Conservation (phyloP, 2,329 filamentous ascomycete genomes). For the Fusarium anguioides region DNA sequence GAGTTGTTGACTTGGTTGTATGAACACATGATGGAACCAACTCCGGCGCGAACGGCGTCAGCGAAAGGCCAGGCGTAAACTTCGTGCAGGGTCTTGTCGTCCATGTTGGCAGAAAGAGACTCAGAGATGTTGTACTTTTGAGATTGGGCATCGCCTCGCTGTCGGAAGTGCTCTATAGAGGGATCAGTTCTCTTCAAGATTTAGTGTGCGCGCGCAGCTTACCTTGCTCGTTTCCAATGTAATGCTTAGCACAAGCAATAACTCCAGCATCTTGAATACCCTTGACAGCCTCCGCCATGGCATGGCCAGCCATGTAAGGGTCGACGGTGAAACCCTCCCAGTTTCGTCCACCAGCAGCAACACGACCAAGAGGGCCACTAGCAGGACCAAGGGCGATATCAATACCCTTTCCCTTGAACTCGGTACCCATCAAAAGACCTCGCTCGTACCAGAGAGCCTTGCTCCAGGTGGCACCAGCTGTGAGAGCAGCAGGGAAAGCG, state of each 20-base stretch:
- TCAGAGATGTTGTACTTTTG: slow-evolving; percentile 72
- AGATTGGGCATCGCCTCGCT: slow-evolving; percentile 64
- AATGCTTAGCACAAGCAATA: slow-evolving; percentile 86
- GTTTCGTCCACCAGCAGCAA: slow-evolving; percentile 62
- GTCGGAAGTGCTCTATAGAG: slow-evolving; percentile 74
- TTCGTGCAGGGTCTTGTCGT: slow-evolving; percentile 80
- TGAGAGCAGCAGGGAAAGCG: slow-evolving; percentile 82
- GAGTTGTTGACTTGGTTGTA: slow-evolving; percentile 86
- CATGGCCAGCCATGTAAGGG: slow-evolving; percentile 78
- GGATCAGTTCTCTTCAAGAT: not conserved
- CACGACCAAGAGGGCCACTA: slow-evolving; percentile 59
- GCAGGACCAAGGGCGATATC: slow-evolving; percentile 73
- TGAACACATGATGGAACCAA: slow-evolving; percentile 72
- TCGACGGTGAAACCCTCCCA: slow-evolving; percentile 79
- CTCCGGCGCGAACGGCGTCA: slow-evolving; percentile 75
- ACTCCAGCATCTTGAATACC: slow-evolving; percentile 86
- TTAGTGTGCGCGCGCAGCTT: not conserved
- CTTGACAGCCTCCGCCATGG: slow-evolving; percentile 77
- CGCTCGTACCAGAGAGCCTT: slow-evolving; percentile 70
- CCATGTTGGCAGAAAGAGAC: slow-evolving; percentile 69
- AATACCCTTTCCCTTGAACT: slow-evolving; percentile 80
- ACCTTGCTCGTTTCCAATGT: slow-evolving; percentile 76
- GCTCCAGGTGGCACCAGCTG: slow-evolving; percentile 86
- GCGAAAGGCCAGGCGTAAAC: slow-evolving; percentile 83
- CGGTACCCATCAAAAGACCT: slow-evolving; percentile 62